Base-by-base conservation (phyloP, 805 yeast genomes). In the Wickerhamiella dianesei region DNA sequence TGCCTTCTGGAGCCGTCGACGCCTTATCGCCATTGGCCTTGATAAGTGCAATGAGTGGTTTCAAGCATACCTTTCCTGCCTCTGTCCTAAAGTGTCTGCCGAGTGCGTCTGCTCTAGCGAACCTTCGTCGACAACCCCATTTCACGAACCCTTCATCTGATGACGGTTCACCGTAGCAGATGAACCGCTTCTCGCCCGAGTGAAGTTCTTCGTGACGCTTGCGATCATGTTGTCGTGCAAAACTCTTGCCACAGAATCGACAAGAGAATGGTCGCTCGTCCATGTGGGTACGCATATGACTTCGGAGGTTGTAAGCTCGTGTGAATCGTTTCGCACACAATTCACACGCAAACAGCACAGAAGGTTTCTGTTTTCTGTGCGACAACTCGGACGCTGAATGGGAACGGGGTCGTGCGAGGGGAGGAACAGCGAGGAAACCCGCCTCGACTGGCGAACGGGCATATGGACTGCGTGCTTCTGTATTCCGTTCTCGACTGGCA, bases 231-330 rank as follows among this genome's bases (percentile, higher is more conserved):
- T 79, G 77, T 18, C 92, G 68, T 2, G 89, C 87, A 69, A 82
- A 82, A 8, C 78, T 74, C 59, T 79, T 77, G 17, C 73, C 67
- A 60, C 92, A 82, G 46, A 69, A 68, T 17, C 72, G 62, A 59
- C 92, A 82, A 41, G 72, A 71, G 64, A 68, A 81, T 4, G 92
- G 92, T 48, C 80, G 75, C 44, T 79, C 88, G 43, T 73, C 71
- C 3, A 85, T 78, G 60, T 82, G 98, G 0, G 97, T 89, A 49
- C 96, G 70, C 59, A 83, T 67, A 64, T 89, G 98, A 0, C 95
- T 84, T 55, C 89, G 85, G 54, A 89, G 69, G 60, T 92, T 92
- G 63, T 92, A 92, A 0, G 96, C 95, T 47, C 97, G 68, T 1
- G 97, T 89, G 61, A 89, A 89, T 43, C 80, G 68, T 64, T 86